Base-by-base conservation (phyloP, 495 filamentous ascomycete genomes). In the Aspergillus olivimuriae region DNA sequence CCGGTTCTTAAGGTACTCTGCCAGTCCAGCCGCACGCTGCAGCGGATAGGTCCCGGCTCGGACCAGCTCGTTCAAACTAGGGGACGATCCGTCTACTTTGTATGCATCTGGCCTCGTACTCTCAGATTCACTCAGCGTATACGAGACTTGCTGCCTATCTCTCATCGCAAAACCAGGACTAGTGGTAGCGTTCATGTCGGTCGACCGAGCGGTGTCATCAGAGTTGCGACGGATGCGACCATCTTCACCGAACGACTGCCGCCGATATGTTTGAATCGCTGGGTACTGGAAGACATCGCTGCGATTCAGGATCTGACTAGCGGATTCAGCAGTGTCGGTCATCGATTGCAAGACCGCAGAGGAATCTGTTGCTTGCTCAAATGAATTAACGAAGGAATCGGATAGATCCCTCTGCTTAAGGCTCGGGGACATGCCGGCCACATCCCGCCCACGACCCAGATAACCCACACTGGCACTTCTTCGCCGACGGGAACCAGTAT, bases 261-360 rank as follows among this genome's bases (percentile, higher is more conserved):
- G 51, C 34, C 65, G 59, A 34, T 69, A 43, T 11, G 56, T 62
- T 35, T 65, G 68, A 45, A 91, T 82, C 7, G 86, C 84, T 32
- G 89, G 91, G n/a, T 83, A 82, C 42, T 85, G 81, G 57, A 98
- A 96, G 14, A 94, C 84, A 56, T 92, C 88, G 48, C 87, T 94
- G 17, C 84, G 78, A 34, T 78, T 76, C 10, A 98, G 68, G 12
- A 97, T 95, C 58, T 94, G 87, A 61, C 92, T 96, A 8, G 86
- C 90, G 30, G 91, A 92, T 32, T 78, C 80, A 34, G 72, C 74
- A 4, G 75, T 86, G 30, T 89, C 85, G 32, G 87, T 84, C 55
- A 80, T 80, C 3, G 81, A 84, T n/a, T 86, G 81, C 9, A 80
- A 68, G 12, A 82, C 68, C 10, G 78, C 70, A 11, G 82, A 84